Conservation (phyloP, 176 grass and related monocot genomes). For the Bromus sterilis region DNA sequence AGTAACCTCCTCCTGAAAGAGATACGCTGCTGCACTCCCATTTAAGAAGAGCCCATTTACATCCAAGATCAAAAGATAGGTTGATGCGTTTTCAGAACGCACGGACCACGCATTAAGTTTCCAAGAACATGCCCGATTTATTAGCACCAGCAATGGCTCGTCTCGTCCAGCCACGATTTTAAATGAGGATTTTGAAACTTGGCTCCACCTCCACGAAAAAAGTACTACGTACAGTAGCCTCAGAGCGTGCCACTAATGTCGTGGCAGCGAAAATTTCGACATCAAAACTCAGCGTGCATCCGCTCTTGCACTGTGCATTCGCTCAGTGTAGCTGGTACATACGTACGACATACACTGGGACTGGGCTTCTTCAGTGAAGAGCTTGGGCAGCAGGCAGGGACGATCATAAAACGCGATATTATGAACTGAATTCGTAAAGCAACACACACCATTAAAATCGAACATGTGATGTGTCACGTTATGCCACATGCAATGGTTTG, state of each 20-base stretch:
- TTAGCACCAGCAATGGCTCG: not conserved
- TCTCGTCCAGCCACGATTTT: not conserved
- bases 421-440: not conserved
- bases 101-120: not conserved
- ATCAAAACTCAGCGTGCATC: not conserved
- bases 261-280: not conserved
- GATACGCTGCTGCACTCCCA: no score
- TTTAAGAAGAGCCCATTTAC: no score
- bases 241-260: not conserved
- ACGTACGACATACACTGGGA: not conserved
- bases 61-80: not conserved
- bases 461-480: not conserved
- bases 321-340: not conserved
- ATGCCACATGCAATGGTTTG: not conserved
- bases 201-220: not conserved
- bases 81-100: not conserved
- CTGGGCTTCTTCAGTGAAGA: not conserved
- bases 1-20: not conserved
- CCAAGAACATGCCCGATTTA: not conserved
- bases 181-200: not conserved
- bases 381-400: no score
- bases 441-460: not conserved
- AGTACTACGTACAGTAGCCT: conserved; percentile 1
- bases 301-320: not conserved
- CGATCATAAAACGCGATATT: not conserved